Conservation (phyloP, 257 asterid species). For the Scutellaria baicalensis region DNA sequence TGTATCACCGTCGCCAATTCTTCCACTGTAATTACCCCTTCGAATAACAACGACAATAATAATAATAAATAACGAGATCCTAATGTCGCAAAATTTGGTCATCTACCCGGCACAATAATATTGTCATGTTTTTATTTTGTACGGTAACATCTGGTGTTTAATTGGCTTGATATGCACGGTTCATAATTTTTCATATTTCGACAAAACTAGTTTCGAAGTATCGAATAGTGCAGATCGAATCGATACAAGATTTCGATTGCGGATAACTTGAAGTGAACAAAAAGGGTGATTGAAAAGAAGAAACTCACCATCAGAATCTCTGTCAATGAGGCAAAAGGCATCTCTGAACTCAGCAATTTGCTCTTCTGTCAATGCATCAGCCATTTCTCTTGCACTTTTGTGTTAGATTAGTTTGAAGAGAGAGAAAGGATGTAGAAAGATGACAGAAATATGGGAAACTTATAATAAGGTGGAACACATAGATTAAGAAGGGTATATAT, state of each 20-base stretch:
- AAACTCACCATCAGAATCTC: slow-evolving; percentile 47
- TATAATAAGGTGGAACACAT: not conserved
- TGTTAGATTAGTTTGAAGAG: not conserved
- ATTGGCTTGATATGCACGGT: too few relatives aligned
- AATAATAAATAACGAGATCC: too few relatives aligned
- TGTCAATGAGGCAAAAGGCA: slow-evolving; percentile 51
- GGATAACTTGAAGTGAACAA: too few relatives aligned
- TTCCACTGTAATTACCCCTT: slow-evolving; percentile 59
- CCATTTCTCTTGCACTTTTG: slow-evolving; percentile 20
- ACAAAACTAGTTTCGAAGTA: too few relatives aligned
- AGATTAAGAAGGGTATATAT: not conserved
- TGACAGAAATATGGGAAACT: not conserved
- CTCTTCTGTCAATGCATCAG: slow-evolving; percentile 36
- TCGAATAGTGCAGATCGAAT: too few relatives aligned
- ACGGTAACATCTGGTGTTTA: too few relatives aligned
- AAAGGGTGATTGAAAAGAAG: not conserved
- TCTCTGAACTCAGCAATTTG: slow-evolving; percentile 54
- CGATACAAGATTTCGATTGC: too few relatives aligned
- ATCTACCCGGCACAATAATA: too few relatives aligned
- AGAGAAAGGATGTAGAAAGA: not conserved
- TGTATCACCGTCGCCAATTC: slow-evolving; percentile 56
- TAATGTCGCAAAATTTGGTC: too few relatives aligned
- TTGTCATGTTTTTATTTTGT: too few relatives aligned
- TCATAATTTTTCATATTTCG: too few relatives aligned
- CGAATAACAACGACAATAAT: not conserved